phyloP scores from a whole-genome alignment of 768 basidiomycete genomes.

The Mrakia hoshinonis region DNA sequence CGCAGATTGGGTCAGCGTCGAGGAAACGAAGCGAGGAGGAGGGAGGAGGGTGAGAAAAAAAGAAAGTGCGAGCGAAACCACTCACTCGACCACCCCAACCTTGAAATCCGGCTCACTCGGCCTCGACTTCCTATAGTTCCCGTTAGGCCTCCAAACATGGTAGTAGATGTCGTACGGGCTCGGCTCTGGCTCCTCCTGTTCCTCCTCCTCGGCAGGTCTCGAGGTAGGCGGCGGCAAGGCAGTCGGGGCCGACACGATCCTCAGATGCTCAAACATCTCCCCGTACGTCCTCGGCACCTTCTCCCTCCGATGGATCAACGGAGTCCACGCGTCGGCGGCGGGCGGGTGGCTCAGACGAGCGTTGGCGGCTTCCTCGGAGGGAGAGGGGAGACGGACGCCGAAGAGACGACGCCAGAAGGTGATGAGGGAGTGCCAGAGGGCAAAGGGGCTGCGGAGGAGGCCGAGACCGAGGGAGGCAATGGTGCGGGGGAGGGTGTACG shows the following conservation, averaged over 20 bases:
- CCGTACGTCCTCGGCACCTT: neutral
- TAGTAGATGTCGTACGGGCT: conserved; percentile 26
- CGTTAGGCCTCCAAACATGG: conserved; percentile 25
- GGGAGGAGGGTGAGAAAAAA: neutral
- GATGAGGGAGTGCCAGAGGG: neutral
- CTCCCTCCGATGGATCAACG: conserved; percentile 1
- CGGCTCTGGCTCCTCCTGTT: too few relatives aligned
- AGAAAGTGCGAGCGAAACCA: neutral
- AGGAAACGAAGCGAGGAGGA: neutral
- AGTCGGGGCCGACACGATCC: conserved; percentile 12
- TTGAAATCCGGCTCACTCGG: conserved; percentile 21
- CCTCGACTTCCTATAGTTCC: conserved; percentile 19
- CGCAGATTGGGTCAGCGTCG: neutral
- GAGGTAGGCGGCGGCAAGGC: neutral
- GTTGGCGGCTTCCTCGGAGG: neutral
- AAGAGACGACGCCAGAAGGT: neutral
- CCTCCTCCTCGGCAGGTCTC: too few relatives aligned
- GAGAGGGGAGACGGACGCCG: neutral
- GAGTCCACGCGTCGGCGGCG: conserved; percentile 4
- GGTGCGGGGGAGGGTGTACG: neutral
- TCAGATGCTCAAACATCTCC: conserved; percentile 10
- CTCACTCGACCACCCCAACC: conserved; percentile 24
- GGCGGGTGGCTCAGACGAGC: neutral
- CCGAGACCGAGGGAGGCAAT: neutral
- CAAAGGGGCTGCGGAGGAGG: neutral